Conservation (phyloP, 345 rosid species). For the Citrus mangshanensis region DNA sequence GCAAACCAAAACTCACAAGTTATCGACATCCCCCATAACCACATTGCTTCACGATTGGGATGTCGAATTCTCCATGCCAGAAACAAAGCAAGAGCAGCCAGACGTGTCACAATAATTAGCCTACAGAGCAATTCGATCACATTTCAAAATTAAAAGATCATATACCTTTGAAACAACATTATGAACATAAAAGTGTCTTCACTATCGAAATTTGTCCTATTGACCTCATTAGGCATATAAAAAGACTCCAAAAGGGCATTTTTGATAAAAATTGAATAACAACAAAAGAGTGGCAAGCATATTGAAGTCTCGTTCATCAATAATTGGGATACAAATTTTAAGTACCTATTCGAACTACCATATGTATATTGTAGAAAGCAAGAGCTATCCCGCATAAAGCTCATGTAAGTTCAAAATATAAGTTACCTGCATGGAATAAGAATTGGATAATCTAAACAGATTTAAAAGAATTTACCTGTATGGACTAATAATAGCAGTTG, state of each 20-base stretch:
- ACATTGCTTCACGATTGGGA: conserved; percentile 69
- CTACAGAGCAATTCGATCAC: conserved; percentile 12
- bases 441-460: background rate
- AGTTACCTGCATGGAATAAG: background rate
- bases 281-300: background rate
- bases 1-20: conserved; percentile 84
- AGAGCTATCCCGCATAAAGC: background rate
- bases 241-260: background rate
- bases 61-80: conserved; percentile 72
- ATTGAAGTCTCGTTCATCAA: background rate
- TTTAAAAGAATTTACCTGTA: conserved; percentile 42
- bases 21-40: conserved; percentile 75
- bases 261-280: background rate
- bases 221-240: background rate
- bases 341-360: background rate
- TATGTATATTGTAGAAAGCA: background rate
- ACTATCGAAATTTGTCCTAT: background rate
- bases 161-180: background rate
- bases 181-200: background rate
- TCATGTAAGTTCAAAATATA: background rate
- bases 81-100: conserved; percentile 64
- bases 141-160: background rate
- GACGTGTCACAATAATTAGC: conserved; percentile 48
- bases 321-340: too few relatives aligned
- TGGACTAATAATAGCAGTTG: conserved; percentile 71